Base-by-base conservation (phyloP, 1,284 basidiomycete genomes). In the Farysia itapuensis region DNA sequence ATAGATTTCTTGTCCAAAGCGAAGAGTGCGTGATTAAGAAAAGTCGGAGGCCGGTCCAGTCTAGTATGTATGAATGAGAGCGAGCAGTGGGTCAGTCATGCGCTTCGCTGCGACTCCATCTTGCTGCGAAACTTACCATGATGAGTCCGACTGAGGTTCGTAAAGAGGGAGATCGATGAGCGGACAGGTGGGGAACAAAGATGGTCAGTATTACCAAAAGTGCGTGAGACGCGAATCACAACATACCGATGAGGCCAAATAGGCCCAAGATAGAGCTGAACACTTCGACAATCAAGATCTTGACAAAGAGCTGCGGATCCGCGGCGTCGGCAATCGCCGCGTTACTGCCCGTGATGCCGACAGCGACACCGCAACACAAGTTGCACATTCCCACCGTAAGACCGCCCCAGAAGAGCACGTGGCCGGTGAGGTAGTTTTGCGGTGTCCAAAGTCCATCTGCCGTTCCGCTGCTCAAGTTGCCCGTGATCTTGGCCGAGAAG, bases 291-390 rank as follows among this genome's bases (percentile, higher is more conserved):
- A 68, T 65, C 41, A 71, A 32, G 20, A 71, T 73, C 54, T 75
- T 75, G 56, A 76, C 70, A 40, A 76, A 76, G 18, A 76, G 50
- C 54, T 75, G 72, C 14, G 71, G 67, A 52, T 76, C 72, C 2
- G 74, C 72, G 0, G 74, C 74, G 52, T 76, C 74, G 5, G 74
- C 72, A 2, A 76, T 43, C 2, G 74, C 74, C 11, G 72, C 74
- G 31, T 76, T 76, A 15, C 69, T 66, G 11, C 74, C 74, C 21
- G 74, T 75, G 34, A 76, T 61, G 5, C 74, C 74, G 5, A 76
- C 74, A 0, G 72, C 57, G 0, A 72, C 72, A 34, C 74, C 74
- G 43, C 74, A 75, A 29, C 69, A 54, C 19, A 76, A 41, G 43
- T 76, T 76, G 52, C 74, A 76, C 44, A 72, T 43, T 14, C 74